phyloP scores from a whole-genome alignment of 1,284 basidiomycete species.

The Austroboletus novae-zelandiae region DNA sequence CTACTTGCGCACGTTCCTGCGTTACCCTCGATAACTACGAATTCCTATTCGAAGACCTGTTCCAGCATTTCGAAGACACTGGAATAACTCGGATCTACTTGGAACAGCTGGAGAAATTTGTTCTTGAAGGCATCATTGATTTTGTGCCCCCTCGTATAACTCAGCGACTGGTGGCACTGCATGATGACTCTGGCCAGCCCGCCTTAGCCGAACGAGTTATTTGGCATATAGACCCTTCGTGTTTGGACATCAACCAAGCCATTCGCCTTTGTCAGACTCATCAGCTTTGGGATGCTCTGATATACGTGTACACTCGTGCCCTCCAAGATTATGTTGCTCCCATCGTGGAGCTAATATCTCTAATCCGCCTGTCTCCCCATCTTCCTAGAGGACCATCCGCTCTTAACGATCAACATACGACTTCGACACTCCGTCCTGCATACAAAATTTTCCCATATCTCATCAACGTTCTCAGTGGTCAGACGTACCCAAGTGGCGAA shows the following conservation, averaged over 20 bases:
- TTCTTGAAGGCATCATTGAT: constrained; percentile 73
- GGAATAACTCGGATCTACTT: constrained; percentile 91
- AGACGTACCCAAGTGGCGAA: constrained; percentile 85
- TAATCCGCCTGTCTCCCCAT: constrained; percentile 66
- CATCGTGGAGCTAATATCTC: constrained; percentile 77
- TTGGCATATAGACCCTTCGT: constrained; percentile 92
- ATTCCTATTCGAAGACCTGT: constrained; percentile 91
- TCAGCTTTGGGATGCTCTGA: constrained; percentile 88
- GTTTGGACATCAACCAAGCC: constrained; percentile 92
- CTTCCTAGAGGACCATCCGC: constrained; percentile 1
- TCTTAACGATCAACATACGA: constrained; percentile 29
- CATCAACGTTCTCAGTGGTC: constrained; percentile 81
- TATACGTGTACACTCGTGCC: constrained; percentile 91
- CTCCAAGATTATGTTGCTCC: constrained; percentile 89
- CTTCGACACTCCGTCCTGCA: constrained; percentile 56
- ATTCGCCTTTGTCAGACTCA: constrained; percentile 83
- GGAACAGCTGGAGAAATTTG: constrained; percentile 78
- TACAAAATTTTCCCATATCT: constrained; percentile 95
- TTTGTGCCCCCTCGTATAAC: constrained; percentile 84
- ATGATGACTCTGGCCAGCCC: constrained; percentile 71
- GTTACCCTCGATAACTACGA: constrained; percentile 78
- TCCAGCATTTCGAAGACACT: constrained; percentile 82
- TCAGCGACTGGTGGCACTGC: constrained; percentile 79
- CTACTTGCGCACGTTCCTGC: constrained; percentile 80
- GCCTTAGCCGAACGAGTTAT: constrained; percentile 87